Evolutionary conservation across 2,329 filamentous ascomycete genomes (phyloP), one percentile per base, ranked within the genome.

Genomic region (Trichoderma sp.): DNA sequence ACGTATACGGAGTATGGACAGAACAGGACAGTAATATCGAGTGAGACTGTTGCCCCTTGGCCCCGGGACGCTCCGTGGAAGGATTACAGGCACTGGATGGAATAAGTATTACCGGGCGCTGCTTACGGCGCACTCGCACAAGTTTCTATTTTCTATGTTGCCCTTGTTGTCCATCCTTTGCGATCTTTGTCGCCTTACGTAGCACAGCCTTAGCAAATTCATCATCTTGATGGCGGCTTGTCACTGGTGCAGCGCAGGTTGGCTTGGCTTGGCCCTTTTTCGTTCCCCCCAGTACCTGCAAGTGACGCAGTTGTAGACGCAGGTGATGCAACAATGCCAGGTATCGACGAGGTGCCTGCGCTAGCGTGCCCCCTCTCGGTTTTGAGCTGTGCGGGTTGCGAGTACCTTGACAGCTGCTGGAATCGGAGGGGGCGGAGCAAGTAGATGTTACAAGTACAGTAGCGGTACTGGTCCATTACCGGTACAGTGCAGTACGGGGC

Each of bases 281-380:
- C 28, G 9, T 21, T 12, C 39, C 9, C 34, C 15, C 32, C 26
- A 65, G 39, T 58, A 47, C 65, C 14, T 47, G 53, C 8, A 32
- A 61, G 53, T 51, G 32, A 60, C 66, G 34, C 28, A 11, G n/a
- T 11, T 2, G 7, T 2, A 30, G 34, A 51, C 60, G 66, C 56
- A 53, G 51, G 57, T 28, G 32, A 26, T 62, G 21, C 56, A 26
- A 26, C 14, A 43, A n/a, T 7, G 15, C 39, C 57, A 62, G 66
- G 66, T 70, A 61, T 36, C 66, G 14, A 15, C 28, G 56, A 70
- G 66, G 66, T 70, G 28, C 57, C 57, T 70, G 66, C 66, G 39
- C 66, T 69, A 69, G 66, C 57, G 66, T 21, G 32, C 51, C 64
- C 57, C 36, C 57, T 34, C 28, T 26, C n/a, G 24, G 14, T 47